Evolutionary conservation across 805 yeast species (phyloP).

Genomic region (Wickerhamiella spandovensis): DNA sequence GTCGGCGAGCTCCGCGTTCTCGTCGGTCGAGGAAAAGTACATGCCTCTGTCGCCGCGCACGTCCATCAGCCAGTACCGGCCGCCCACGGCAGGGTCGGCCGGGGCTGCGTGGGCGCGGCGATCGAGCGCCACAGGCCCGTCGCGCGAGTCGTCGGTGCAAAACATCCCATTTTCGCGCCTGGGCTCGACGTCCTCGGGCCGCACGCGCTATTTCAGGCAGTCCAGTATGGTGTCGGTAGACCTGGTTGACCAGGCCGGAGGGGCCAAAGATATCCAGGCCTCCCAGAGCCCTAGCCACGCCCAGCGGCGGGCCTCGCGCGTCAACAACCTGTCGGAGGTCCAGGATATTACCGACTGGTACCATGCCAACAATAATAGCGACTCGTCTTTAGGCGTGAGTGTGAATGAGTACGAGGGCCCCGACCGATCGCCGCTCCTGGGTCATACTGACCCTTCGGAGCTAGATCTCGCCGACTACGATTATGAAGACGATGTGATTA

Average conservation of each 20-base stretch:
- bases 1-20: background rate
- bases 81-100: background rate
- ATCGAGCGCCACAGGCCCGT: background rate
- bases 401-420: constrained; percentile 14
- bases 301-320: constrained; percentile 10
- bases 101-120: constrained; percentile 1
- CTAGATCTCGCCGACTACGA: constrained; percentile 14
- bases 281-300: background rate
- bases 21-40: background rate
- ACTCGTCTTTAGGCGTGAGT: constrained; percentile 12
- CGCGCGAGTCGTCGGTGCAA: constrained; percentile 7
- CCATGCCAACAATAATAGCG: constrained; percentile 9
- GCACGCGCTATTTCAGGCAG: constrained; percentile 18
- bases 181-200: constrained; percentile 4
- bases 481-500: constrained; percentile 14
- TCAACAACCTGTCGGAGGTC: constrained; percentile 13
- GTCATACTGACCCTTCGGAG: constrained; percentile 10
- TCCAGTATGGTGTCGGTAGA: constrained; percentile 18
- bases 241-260: constrained; percentile 13
- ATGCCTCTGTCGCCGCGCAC: background rate
- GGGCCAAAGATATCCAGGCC: background rate
- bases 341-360: constrained; percentile 11
- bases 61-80: background rate
- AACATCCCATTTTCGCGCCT: background rate
- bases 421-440: constrained; percentile 10